Evolutionary conservation across 2,329 filamentous ascomycete genomes (phyloP).

Genomic region (Aspergillus neoniger): DNA sequence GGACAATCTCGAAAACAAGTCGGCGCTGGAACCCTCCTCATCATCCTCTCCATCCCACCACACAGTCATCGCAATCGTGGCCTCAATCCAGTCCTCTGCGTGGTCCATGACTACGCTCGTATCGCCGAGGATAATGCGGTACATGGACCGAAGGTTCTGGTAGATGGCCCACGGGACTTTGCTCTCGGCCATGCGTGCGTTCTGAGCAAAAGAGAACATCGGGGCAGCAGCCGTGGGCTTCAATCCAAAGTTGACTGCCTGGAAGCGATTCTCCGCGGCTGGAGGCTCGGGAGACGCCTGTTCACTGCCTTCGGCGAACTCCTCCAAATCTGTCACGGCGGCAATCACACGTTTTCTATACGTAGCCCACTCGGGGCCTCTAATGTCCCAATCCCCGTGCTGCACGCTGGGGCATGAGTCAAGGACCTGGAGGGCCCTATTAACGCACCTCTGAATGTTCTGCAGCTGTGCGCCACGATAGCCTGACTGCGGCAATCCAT

Average conservation of each 20-base stretch:
- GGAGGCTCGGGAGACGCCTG: constrained; percentile 45
- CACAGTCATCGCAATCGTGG: constrained; percentile 75
- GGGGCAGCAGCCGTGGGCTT: constrained; percentile 42
- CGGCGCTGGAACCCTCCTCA: constrained; percentile 36
- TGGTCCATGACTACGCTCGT: constrained; percentile 72
- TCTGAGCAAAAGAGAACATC: constrained; percentile 65
- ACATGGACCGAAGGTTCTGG: constrained; percentile 77
- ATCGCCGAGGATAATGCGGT: constrained; percentile 77
- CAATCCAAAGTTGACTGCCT: constrained; percentile 52
- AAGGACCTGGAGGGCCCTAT: constrained; percentile 68
- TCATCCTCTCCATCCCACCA: constrained; percentile 90
- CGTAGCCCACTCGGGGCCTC: constrained; percentile 76
- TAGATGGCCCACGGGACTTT: constrained; percentile 89
- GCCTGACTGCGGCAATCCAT: constrained; percentile 63
- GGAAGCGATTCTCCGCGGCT: constrained; percentile 47
- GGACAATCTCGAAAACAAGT: constrained; percentile 19
- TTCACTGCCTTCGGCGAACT: constrained; percentile 75
- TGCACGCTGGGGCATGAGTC: constrained; percentile 70
- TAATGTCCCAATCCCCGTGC: constrained; percentile 75
- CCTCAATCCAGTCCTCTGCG: constrained; percentile 90
- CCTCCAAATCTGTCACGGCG: constrained; percentile 69
- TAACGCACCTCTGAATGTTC: constrained; percentile 72
- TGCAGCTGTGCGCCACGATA: constrained; percentile 76
- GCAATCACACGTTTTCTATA: constrained; percentile 76
- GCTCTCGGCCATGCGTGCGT: constrained; percentile 73